Evolutionary conservation across 2,329 filamentous ascomycete genomes (phyloP).

Genomic region (Nemania abortiva): DNA sequence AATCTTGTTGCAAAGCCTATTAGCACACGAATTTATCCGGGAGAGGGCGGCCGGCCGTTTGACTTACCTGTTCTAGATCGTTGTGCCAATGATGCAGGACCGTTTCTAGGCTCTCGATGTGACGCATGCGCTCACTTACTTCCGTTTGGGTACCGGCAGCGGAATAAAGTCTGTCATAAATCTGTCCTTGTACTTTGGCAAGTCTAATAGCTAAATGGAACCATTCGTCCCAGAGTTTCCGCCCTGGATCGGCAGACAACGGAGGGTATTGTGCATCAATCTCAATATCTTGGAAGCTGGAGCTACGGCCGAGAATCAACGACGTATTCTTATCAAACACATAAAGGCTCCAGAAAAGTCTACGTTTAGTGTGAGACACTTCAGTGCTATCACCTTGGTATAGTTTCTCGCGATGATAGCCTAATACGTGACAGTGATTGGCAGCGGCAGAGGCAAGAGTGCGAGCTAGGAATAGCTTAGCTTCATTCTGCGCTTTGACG

Average conservation of each 20-base stretch:
- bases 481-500: constrained; percentile 12
- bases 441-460: constrained; percentile 13
- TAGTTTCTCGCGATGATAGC: constrained; percentile 12
- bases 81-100: not conserved
- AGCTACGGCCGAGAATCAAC: constrained; percentile 6
- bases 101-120: constrained; percentile 4
- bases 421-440: constrained; percentile 6
- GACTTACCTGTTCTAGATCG: too few relatives aligned
- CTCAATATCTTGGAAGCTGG: constrained; percentile 13
- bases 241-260: constrained; percentile 5
- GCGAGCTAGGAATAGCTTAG: constrained; percentile 6
- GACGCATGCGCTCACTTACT: not conserved
- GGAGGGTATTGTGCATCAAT: constrained; percentile 6
- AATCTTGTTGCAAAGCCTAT: not conserved
- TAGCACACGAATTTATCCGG: too few relatives aligned
- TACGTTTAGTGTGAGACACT: not conserved
- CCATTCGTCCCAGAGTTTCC: constrained; percentile 7
- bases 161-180: constrained; percentile 9
- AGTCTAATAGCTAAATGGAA: constrained; percentile 15
- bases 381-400: not conserved
- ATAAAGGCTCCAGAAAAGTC: constrained; percentile 11
- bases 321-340: constrained; percentile 13
- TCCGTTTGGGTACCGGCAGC: not conserved
- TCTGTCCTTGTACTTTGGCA: constrained; percentile 13
- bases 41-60: too few relatives aligned